These are phyloP conservation scores for Salvia miltiorrhiza DNA, from an alignment of 257 asterid genomes.

Conservation along the genomic window DNA sequence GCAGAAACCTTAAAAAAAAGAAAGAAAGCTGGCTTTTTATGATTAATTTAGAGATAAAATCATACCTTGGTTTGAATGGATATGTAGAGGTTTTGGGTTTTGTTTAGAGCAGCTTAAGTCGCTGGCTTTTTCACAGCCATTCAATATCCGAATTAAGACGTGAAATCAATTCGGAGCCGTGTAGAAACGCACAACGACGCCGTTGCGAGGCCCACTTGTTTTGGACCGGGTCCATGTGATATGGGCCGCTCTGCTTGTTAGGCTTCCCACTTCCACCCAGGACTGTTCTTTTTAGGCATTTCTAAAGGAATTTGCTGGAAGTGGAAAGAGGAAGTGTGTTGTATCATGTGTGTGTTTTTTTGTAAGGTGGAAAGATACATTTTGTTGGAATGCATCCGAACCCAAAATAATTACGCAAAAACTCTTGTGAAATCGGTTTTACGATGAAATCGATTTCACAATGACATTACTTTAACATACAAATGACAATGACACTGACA, in stretches of 20 bases:
- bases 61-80: slow-evolving; percentile 25
- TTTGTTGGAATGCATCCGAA: too few species aligned
- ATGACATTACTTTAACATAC: too few species aligned
- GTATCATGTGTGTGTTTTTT: too few species aligned
- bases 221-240: not conserved
- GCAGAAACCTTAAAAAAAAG: not conserved
- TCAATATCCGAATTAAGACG: slow-evolving; percentile 26
- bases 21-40: not conserved
- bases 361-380: too few species aligned
- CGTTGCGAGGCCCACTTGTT: not conserved
- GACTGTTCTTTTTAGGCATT: too few species aligned
- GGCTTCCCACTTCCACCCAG: too few species aligned
- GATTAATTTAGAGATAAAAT: not conserved
- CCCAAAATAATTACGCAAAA: too few species aligned
- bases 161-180: slow-evolving; percentile 9
- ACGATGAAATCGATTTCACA: too few species aligned
- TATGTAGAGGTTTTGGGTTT: slow-evolving; percentile 9
- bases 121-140: slow-evolving; percentile 44
- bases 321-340: too few species aligned
- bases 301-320: too few species aligned
- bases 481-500: too few species aligned
- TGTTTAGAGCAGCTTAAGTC: not conserved
- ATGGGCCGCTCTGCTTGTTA: not conserved
- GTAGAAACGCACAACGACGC: slow-evolving; percentile 12
- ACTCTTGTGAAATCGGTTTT: too few species aligned